Evolutionary conservation across 164 flowering plant species (phyloP).

Genomic region (Paratinospora sagittata): DNA sequence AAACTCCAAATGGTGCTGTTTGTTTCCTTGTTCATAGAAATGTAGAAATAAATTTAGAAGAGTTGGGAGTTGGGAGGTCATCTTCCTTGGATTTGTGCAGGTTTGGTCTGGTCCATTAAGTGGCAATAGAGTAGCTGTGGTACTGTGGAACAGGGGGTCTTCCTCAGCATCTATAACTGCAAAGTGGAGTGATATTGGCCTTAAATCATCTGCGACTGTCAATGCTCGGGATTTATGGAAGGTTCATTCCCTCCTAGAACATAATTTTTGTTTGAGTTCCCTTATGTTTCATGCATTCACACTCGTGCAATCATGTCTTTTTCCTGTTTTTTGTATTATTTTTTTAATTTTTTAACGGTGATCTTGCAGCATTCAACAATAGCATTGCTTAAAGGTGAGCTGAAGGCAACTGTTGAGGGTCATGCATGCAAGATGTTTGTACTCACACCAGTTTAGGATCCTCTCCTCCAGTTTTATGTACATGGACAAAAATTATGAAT

Average conservation of each 20-base stretch:
- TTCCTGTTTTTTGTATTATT: no score
- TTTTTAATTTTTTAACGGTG: no score
- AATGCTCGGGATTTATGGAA: conserved; percentile 57
- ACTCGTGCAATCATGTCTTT: no score
- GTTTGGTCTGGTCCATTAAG: no score
- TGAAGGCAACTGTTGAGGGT: conserved; percentile 38
- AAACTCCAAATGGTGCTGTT: no score
- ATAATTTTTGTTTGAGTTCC: not conserved
- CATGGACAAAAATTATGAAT: no score
- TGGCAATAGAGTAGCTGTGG: conserved; percentile 7
- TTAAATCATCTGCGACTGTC: conserved; percentile 4
- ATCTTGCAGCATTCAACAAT: conserved; percentile 37
- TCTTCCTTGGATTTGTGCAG: no score
- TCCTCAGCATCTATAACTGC: not conserved
- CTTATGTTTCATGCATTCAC: not conserved
- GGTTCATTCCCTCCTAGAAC: conserved; percentile 26
- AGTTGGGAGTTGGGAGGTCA: no score
- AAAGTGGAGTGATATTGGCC: conserved; percentile 3
- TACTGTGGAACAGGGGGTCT: conserved; percentile 8
- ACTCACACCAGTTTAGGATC: conserved; percentile 28
- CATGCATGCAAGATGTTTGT: conserved; percentile 67
- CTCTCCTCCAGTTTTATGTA: no score
- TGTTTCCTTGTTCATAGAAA: no score
- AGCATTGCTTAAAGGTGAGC: conserved; percentile 18
- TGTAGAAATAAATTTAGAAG: no score